Evolutionary conservation across 2,329 filamentous ascomycete species (phyloP).

Genomic region (Venturia oleaginea): DNA sequence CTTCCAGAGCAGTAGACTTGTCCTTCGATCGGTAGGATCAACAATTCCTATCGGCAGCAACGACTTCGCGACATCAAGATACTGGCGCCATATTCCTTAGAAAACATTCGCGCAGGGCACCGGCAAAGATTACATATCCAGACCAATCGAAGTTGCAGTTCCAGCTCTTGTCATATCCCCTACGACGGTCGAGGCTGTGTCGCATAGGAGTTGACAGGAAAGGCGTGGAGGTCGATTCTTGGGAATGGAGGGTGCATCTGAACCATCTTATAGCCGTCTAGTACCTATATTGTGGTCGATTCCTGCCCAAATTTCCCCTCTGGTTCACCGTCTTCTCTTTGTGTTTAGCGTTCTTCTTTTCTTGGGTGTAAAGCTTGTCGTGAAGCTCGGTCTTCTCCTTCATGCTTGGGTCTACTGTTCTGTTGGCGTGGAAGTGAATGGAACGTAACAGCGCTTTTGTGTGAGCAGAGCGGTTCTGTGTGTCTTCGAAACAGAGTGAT

Average conservation of each 20-base stretch:
- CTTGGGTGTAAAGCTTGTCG: neutral
- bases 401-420: neutral
- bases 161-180: neutral
- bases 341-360: neutral
- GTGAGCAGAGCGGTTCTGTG: neutral
- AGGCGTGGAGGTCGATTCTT: neutral
- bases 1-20: too few species aligned
- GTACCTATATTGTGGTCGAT: neutral
- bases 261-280: neutral
- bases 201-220: neutral
- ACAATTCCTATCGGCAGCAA: neutral
- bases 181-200: neutral
- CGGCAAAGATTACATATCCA: neutral
- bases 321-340: neutral
- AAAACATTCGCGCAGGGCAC: neutral
- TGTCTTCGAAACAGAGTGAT: too few species aligned
- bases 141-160: neutral
- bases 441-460: neutral
- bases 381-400: neutral
- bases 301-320: neutral
- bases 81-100: neutral
- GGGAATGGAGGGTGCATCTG: neutral
- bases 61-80: neutral
- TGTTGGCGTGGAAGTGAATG: neutral
- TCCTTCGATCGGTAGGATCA: too few species aligned